phyloP scores from a whole-genome alignment of 2,329 filamentous ascomycete species.

The Fusarium graminum region DNA sequence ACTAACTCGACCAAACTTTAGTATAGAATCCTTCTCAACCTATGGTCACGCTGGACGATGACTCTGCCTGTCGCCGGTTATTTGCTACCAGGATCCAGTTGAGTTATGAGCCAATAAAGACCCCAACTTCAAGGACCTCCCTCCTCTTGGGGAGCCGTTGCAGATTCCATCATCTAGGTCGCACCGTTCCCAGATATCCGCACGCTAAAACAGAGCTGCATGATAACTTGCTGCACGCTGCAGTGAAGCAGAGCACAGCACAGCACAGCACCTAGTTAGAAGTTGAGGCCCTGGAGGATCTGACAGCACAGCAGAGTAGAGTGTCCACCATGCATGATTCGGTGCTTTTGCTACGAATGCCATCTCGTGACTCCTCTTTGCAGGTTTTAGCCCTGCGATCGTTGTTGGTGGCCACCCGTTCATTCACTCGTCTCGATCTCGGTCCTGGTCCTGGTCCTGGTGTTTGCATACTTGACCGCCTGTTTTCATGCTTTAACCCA shows the following conservation, averaged over 20 bases:
- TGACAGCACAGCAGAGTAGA: constrained; percentile 33
- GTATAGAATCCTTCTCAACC: constrained; percentile 15
- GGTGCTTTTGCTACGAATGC: constrained; percentile 6
- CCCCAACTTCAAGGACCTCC: constrained; percentile 2
- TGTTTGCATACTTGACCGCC: constrained; percentile 29
- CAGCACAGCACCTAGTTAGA: background rate
- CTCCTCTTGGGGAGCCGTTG: constrained; percentile 27
- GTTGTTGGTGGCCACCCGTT: constrained; percentile 17
- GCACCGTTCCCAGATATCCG: constrained; percentile 25
- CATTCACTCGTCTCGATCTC: constrained; percentile 25
- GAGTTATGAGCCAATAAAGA: constrained; percentile 33
- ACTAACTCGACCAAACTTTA: background rate
- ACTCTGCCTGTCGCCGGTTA: constrained; percentile 18
- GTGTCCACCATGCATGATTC: constrained; percentile 20
- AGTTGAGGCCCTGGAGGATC: constrained; percentile 9
- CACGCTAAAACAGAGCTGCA: constrained; percentile 16
- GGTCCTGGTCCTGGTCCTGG: constrained; percentile 4
- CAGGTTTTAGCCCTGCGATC: constrained; percentile 29
- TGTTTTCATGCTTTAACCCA: constrained; percentile 7
- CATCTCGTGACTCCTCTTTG: constrained; percentile 39
- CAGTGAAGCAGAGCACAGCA: background rate
- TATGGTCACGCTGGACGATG: constrained; percentile 30
- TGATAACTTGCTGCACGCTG: constrained; percentile 23
- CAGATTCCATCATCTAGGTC: constrained; percentile 24
- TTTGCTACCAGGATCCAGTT: constrained; percentile 23